phyloP scores from a whole-genome alignment of 306 rosid species.

The Canavalia ensiformis region DNA sequence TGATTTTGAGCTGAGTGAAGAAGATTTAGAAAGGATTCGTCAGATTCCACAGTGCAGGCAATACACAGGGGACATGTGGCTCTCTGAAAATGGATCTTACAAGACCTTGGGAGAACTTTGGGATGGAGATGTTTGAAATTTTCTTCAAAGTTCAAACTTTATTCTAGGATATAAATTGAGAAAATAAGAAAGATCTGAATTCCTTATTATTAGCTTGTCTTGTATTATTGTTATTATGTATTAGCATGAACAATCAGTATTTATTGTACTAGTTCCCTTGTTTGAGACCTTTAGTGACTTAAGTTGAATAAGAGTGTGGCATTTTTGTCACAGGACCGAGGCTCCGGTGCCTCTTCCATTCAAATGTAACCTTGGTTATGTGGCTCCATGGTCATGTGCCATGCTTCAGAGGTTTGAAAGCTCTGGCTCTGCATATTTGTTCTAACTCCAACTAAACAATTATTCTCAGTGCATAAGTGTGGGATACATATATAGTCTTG shows the following conservation, averaged over 20 bases:
- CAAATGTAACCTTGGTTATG: not conserved
- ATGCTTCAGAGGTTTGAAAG: not conserved
- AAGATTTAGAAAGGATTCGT: conserved; percentile 59
- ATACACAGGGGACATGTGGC: conserved; percentile 47
- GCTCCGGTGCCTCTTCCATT: not conserved
- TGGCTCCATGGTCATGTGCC: not conserved
- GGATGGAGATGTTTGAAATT: conserved; percentile 56
- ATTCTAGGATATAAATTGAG: not conserved
- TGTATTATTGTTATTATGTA: not conserved
- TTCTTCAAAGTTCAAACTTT: conserved; percentile 1
- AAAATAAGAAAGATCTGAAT: conserved; percentile 43
- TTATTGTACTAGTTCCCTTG: not conserved
- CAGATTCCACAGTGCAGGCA: conserved; percentile 64
- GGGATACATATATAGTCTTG: not conserved
- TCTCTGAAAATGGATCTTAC: conserved; percentile 58
- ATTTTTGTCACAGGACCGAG: not conserved
- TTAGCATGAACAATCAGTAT: conserved; percentile 17
- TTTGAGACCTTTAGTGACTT: conserved; percentile 10
- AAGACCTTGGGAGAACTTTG: conserved; percentile 61
- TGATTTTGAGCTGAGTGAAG: conserved; percentile 63
- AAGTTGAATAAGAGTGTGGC: conserved; percentile 26
- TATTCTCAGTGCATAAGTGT: not conserved
- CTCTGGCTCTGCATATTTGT: conserved; percentile 6
- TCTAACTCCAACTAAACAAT: conserved; percentile 21
- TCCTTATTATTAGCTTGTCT: conserved; percentile 12